phyloP scores from a whole-genome alignment of 345 rosid genomes.

The Lumnitzera racemosa region DNA sequence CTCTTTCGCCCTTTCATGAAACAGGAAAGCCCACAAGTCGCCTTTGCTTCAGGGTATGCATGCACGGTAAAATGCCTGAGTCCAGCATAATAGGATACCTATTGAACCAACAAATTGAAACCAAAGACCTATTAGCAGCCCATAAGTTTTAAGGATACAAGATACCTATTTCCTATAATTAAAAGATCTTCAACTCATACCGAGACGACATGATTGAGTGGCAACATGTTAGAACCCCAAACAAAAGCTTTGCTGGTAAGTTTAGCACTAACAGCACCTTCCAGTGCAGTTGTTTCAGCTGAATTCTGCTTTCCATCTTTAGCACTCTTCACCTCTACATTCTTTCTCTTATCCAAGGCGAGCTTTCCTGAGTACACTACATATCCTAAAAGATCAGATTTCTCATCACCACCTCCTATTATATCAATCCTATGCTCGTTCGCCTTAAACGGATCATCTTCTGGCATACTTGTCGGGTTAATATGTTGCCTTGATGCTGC shows the following conservation, averaged over 20 bases:
- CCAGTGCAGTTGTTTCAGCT: constrained; percentile 33
- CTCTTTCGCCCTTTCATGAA: constrained; percentile 63
- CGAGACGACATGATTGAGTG: constrained; percentile 72
- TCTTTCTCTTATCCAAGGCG: constrained; percentile 56
- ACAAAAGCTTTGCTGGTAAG: constrained; percentile 79
- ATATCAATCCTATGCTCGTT: constrained; percentile 72
- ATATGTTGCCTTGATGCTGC: constrained; percentile 38
- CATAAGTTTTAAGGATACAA: not conserved
- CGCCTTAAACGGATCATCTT: constrained; percentile 33
- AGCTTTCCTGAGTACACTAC: constrained; percentile 73
- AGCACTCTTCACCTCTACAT: constrained; percentile 23
- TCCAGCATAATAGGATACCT: constrained; percentile 82
- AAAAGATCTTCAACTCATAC: constrained; percentile 21
- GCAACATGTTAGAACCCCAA: constrained; percentile 73
- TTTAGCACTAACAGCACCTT: constrained; percentile 52
- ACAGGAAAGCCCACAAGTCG: constrained; percentile 66
- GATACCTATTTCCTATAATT: not conserved
- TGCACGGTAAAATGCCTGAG: constrained; percentile 88
- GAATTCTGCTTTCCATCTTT: constrained; percentile 29
- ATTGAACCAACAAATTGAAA: constrained; percentile 9
- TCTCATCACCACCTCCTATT: constrained; percentile 63
- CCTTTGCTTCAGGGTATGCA: constrained; percentile 61
- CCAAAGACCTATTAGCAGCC: not conserved
- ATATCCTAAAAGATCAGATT: constrained; percentile 76
- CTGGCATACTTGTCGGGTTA: constrained; percentile 7